phyloP scores from a whole-genome alignment of 768 basidiomycete species.

The Paxillus involutus region DNA sequence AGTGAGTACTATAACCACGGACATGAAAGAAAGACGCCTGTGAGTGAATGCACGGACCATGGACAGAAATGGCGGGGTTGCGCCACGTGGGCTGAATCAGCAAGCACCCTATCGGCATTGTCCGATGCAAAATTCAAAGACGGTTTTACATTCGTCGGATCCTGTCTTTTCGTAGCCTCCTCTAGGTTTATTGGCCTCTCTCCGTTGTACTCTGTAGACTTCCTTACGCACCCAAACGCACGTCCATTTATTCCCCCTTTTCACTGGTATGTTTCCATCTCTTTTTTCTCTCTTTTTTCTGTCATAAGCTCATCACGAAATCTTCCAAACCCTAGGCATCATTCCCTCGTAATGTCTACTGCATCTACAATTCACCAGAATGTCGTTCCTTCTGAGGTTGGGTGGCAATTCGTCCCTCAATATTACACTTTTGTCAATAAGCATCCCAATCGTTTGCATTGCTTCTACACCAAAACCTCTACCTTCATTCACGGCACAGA shows the following conservation, averaged over 20 bases:
- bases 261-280: constrained; percentile 20
- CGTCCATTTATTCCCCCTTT: constrained; percentile 34
- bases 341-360: constrained; percentile 38
- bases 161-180: constrained; percentile 24
- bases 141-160: constrained; percentile 22
- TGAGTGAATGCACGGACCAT: not conserved
- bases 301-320: not conserved
- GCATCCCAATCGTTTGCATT: constrained; percentile 93
- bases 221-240: constrained; percentile 33
- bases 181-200: constrained; percentile 26
- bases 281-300: constrained; percentile 4
- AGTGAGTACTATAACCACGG: too few species aligned
- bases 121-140: constrained; percentile 30
- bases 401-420: constrained; percentile 99
- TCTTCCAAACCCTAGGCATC: constrained; percentile 20
- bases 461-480: constrained; percentile 98
- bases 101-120: constrained; percentile 20
- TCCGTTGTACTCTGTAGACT: constrained; percentile 38
- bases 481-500: constrained; percentile 97
- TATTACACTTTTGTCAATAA: constrained; percentile 99
- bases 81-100: constrained; percentile 29
- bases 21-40: not conserved
- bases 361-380: constrained; percentile 51
- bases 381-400: constrained; percentile 91
- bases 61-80: not conserved